Conservation (phyloP, 1,284 basidiomycete species). For the Malassezia dermatis region DNA sequence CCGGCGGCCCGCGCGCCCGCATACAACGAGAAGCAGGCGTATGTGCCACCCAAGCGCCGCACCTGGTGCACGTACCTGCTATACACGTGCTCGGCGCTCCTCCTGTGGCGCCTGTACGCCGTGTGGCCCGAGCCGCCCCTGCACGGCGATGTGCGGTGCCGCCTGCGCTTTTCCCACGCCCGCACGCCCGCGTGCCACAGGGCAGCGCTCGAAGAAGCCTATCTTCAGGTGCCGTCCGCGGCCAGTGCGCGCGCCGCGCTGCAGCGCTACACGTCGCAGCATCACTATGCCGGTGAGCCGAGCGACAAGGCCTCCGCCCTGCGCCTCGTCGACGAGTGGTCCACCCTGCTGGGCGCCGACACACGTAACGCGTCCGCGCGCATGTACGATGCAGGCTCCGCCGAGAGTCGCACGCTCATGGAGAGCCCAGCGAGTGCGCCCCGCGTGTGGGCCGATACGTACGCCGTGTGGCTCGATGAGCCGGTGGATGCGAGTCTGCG, state of each 20-base stretch:
- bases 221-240: slow-evolving; percentile 23
- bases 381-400: slow-evolving; percentile 40
- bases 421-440: slow-evolving; percentile 6
- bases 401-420: slow-evolving; percentile 25
- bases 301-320: slow-evolving; percentile 30
- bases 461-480: slow-evolving; percentile 42
- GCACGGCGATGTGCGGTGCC: background rate
- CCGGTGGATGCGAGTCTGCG: slow-evolving; percentile 33
- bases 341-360: slow-evolving; percentile 26
- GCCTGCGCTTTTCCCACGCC: background rate
- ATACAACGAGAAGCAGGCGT: background rate
- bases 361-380: slow-evolving; percentile 21
- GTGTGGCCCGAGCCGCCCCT: background rate
- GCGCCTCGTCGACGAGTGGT: slow-evolving; percentile 33
- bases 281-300: slow-evolving; percentile 31
- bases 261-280: slow-evolving; percentile 29
- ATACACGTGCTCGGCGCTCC: background rate
- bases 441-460: slow-evolving; percentile 42
- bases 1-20: background rate
- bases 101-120: background rate
- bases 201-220: slow-evolving; percentile 16
- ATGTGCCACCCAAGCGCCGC: background rate
- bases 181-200: background rate
- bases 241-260: slow-evolving; percentile 23
- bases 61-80: background rate